These are phyloP conservation scores for Caryopteris hybrid DNA, from an alignment of 305 asterid genomes.

Conservation along the genomic window DNA sequence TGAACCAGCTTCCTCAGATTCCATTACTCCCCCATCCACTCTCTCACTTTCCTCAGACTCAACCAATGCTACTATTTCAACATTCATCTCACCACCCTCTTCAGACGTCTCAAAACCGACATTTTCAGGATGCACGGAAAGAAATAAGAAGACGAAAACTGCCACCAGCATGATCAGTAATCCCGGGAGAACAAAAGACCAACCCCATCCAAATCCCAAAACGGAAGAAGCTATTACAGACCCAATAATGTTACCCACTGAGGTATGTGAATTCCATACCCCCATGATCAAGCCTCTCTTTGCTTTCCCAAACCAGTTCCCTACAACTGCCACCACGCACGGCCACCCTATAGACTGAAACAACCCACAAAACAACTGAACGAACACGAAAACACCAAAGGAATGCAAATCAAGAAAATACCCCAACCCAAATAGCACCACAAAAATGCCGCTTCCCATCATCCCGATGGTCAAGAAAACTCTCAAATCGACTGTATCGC, in stretches of 20 bases:
- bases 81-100: slow-evolving; percentile 48
- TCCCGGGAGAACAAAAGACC: slow-evolving; percentile 90
- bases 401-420: slow-evolving; percentile 75
- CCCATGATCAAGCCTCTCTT: slow-evolving; percentile 93
- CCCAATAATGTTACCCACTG: slow-evolving; percentile 82
- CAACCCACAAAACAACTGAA: slow-evolving; percentile 77
- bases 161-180: slow-evolving; percentile 47
- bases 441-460: slow-evolving; percentile 81
- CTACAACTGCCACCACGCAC: slow-evolving; percentile 89
- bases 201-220: slow-evolving; percentile 90
- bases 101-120: slow-evolving; percentile 52
- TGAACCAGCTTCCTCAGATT: not conserved
- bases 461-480: slow-evolving; percentile 71
- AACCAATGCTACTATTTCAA: slow-evolving; percentile 69
- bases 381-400: slow-evolving; percentile 43
- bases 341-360: slow-evolving; percentile 98
- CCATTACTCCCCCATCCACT: slow-evolving; percentile 19
- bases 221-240: slow-evolving; percentile 83
- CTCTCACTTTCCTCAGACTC: slow-evolving; percentile 32
- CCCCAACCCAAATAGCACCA: slow-evolving; percentile 65
- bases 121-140: slow-evolving; percentile 63
- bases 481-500: slow-evolving; percentile 71
- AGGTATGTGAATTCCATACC: slow-evolving; percentile 84
- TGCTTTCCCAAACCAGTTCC: slow-evolving; percentile 88
- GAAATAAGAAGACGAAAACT: slow-evolving; percentile 49